Evolutionary conservation across 208 protist genomes (phyloP), one percentile per base, ranked within the genome.

Genomic region (Porcisia hertigi): DNA sequence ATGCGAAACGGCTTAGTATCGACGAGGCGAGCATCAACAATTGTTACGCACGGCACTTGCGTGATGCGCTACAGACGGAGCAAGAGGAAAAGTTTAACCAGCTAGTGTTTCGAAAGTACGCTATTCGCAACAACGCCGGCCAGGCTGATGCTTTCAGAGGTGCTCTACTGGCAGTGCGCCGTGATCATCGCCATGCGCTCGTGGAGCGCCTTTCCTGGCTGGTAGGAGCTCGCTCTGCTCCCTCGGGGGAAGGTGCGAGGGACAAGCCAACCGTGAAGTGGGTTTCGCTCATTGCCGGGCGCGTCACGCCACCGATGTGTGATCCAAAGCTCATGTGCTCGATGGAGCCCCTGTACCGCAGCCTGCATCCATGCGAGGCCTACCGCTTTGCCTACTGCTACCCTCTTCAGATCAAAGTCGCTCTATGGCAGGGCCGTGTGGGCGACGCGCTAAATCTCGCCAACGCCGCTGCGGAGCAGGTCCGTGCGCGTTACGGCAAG

Each of bases 1-100:
- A 96, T 73, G 92, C 88, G n/a, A 94, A 93, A 75, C 87, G 89
- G 55, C 76, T 92, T 11, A 89, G 89, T 20, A 85, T 92, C 60
- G 88, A 93, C 76, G 87, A 92, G 20, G 52, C 60, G 6, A 59
- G 67, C 60, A 43, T 82, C 69, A 78, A 47, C 73, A 67, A 62
- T 59, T 82, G 78, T 43, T 81, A 75, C 23, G 82, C 76, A 12
- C 69, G 89, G 16, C 85, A 94, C 71, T 75, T 96, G 30, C 85
- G 71, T 52, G 71, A 73, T 41, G 89, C 76, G 20, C 91, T 96
- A 60, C 80, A 86, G 53, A 57, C 54, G 45, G 69, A 71, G 57
- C 58, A 52, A 2, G 60, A 75, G 8, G 78, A 70, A 3, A 53
- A 47, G 11, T 90, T 94, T 62, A 67, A 89, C 1, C 71, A 88